A percentile compares a stretch with the other conserved stretches of the same genome.
Conservation (phyloP, 2,329 filamentous ascomycete species). For the Aspergillus fumigatus region DNA sequence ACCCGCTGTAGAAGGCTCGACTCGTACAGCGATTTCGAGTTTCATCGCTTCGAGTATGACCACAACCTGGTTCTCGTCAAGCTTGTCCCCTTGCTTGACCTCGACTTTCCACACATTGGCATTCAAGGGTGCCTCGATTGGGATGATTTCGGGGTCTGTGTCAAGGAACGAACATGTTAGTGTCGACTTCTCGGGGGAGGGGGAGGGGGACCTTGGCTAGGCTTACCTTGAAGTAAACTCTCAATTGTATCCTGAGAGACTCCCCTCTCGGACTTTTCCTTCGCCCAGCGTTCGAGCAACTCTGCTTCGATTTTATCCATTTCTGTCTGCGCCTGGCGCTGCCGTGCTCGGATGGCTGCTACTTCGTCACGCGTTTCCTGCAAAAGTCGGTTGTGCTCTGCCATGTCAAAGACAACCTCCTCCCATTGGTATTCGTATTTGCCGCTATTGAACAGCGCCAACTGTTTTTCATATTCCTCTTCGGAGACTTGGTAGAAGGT, state of each 20-base stretch:
- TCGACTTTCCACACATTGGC: constrained; percentile 54
- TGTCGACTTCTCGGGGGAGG: background rate
- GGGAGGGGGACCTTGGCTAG: background rate
- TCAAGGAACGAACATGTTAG: background rate
- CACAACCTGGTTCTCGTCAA: constrained; percentile 42
- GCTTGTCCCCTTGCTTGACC: constrained; percentile 38
- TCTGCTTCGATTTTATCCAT: constrained; percentile 37
- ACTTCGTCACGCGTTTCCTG: constrained; percentile 46
- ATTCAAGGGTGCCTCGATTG: constrained; percentile 42
- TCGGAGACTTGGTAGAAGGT: constrained; percentile 53
- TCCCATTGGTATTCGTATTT: constrained; percentile 51
- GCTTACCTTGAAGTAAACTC: constrained; percentile 43
- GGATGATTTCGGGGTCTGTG: constrained; percentile 33
- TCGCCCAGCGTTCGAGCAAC: constrained; percentile 33
- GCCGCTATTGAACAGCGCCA: constrained; percentile 48
- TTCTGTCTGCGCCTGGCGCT: constrained; percentile 46
- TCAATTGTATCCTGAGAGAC: constrained; percentile 49
- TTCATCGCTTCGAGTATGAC: constrained; percentile 56
- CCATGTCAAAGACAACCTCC: constrained; percentile 52
- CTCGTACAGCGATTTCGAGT: constrained; percentile 48
- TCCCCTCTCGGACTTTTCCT: constrained; percentile 45
- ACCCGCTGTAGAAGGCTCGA: constrained; percentile 23
- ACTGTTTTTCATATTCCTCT: constrained; percentile 46
- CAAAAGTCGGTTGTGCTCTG: constrained; percentile 49
- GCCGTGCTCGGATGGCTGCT: constrained; percentile 40